Conservation (phyloP, 1,284 basidiomycete species). For the Trametes pubescens region DNA sequence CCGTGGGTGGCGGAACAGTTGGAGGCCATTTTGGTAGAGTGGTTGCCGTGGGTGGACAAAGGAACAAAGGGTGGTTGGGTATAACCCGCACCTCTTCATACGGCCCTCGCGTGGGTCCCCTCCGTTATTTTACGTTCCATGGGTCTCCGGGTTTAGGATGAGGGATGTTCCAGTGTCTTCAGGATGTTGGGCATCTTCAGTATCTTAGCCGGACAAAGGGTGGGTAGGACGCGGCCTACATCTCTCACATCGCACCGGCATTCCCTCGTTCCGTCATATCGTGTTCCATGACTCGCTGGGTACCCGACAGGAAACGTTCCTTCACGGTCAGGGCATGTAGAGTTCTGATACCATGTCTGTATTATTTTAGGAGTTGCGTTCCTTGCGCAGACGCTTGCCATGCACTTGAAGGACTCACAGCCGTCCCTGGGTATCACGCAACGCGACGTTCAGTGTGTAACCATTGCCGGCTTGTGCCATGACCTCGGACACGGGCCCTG, state of each 20-base stretch:
- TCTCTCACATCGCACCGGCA: no score
- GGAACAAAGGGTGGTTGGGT: neutral
- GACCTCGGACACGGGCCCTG: conserved; percentile 80
- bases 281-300: no score
- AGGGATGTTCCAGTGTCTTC: no score
- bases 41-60: neutral
- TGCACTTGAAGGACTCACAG: conserved; percentile 65
- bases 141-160: no score
- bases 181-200: no score
- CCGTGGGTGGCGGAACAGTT: neutral
- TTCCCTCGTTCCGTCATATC: no score
- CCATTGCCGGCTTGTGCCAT: conserved; percentile 76
- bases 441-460: conserved; percentile 71
- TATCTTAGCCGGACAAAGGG: no score
- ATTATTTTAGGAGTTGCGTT: conserved; percentile 66
- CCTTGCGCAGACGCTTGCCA: conserved; percentile 67
- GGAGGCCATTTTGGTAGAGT: neutral
- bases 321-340: neutral
- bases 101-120: no score
- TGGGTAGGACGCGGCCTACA: neutral
- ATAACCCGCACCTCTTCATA: neutral
- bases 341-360: conserved; percentile 6
- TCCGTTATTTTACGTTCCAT: no score
- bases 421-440: conserved; percentile 69
- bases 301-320: no score